Base-by-base conservation (phyloP, 345 rosid species). In the Linum tenue region DNA sequence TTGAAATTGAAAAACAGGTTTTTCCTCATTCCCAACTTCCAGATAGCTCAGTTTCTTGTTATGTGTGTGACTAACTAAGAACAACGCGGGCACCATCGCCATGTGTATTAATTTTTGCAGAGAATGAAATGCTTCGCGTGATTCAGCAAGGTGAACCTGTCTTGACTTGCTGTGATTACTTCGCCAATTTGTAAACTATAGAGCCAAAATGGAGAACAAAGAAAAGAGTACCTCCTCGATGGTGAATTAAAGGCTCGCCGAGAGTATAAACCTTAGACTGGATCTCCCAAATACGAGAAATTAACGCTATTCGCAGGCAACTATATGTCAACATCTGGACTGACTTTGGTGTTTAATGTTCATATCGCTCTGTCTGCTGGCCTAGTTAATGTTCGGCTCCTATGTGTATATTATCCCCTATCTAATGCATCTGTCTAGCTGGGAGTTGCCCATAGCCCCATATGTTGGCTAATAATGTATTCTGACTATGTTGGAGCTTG, bases 1-100 rank as follows among this genome's bases (percentile, higher is more conserved):
- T 90, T 63, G 99, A 94, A 81, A 77, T 94, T 37, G 97, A 94
- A 75, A 84, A 84, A 85, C 96, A 94, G 99, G 97, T 94, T 79
- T 79, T 56, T 63, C 6, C 7, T 94, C 80, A 81, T 59, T 63
- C 7, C 5, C 38, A 67, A 69, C 65, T 65, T 9, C 39, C 44
- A 22, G 17, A 42, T 57, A 31, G 0, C 44, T 63, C 60, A 66
- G 3, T 42, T 42, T 73, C 38, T 3, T 57, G 31, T 59, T 38
- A 14, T 37, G 56, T 5, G 37, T 14, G 11, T 40, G 44, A 53
- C 39, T 11, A 48, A 10, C 36, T 35, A 60, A 64, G 39, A 17
- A 31, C 15, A 56, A 48, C 43, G 53, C 50, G 48, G 39, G 42
- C 60, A 22, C 31, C 31, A 22, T 72, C 22, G 50, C 48, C 73